A percentile compares a stretch with the other conserved stretches of the same genome.
phyloP scores from a whole-genome alignment of 768 basidiomycete species.

The button mushroom (Agaricus bisporus) region DNA sequence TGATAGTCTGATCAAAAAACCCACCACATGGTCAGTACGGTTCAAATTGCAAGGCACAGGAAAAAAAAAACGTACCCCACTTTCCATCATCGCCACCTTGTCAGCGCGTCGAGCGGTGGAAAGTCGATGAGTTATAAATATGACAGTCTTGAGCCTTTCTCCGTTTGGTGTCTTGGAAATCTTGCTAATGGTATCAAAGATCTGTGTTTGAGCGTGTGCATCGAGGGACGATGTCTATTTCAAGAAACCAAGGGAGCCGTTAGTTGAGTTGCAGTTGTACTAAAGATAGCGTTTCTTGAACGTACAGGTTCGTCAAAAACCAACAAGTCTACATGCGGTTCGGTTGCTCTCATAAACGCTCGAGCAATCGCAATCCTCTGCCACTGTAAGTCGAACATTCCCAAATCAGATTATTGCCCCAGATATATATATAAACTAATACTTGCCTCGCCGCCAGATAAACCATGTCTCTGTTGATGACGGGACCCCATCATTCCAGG shows the following conservation, averaged over 20 bases:
- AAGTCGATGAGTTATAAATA: constrained; percentile 81
- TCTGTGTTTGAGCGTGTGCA: constrained; percentile 71
- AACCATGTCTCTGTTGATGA: constrained; percentile 46
- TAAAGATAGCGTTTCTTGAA: constrained; percentile 4
- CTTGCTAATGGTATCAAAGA: constrained; percentile 69
- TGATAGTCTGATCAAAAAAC: constrained; percentile 54
- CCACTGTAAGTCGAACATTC: constrained; percentile 46
- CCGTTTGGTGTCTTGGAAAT: constrained; percentile 56
- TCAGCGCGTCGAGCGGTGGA: constrained; percentile 79
- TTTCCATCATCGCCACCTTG: constrained; percentile 84
- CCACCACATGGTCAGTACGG: neutral
- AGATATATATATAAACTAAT: constrained; percentile 6
- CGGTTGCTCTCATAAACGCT: constrained; percentile 79
- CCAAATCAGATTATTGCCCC: constrained; percentile 3
- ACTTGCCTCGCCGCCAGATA: constrained; percentile 81
- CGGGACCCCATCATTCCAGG: constrained; percentile 27
- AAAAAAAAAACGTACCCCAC: constrained; percentile 39
- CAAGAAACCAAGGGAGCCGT: neutral
- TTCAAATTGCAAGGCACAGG: neutral
- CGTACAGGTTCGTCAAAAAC: constrained; percentile 80
- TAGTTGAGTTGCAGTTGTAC: neutral
- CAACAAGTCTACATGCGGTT: constrained; percentile 70
- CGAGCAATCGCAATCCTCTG: constrained; percentile 82
- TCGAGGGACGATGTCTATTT: constrained; percentile 74
- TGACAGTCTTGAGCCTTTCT: constrained; percentile 59